Base-by-base conservation (phyloP, 495 filamentous ascomycete species). In the Podospora pseudopauciseta region DNA sequence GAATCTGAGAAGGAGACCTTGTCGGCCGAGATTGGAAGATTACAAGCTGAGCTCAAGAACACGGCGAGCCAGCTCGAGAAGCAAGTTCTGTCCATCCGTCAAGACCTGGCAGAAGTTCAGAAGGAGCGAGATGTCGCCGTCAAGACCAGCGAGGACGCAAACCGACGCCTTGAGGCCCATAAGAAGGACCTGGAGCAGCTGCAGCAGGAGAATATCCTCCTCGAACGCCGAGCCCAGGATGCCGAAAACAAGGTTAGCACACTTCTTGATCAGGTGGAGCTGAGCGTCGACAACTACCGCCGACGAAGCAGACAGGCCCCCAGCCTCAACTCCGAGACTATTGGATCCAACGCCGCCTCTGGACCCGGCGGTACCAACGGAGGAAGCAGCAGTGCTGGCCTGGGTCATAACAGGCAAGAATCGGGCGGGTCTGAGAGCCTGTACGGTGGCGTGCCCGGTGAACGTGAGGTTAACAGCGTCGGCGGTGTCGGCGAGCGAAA, bases 211-310 rank as follows among this genome's bases (percentile, higher is more conserved):
- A 97, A 98, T 73, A 78, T 77, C 0, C 77, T 88, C 64, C 86
- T 98, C 0, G 95, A 97, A 73, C 84, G 83, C 28, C 89, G 94
- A 53, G 94, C 94, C 11, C 81, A 88, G 34, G 94, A 97, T 74
- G 95, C 95, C 15, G 95, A 99, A 80, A 87, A 92, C 58, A 96
- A 94, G 72, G 96, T 98, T 60, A 91, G 90, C 55, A 87, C 96
- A 75, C 87, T 98, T 23, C 86, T 99, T 28, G 93, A 98, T 76
- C 94, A 97, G 73, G 92, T 99, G 34, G 94, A 94, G 74, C 87
- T 87, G 16, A 96, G 92, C 2, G 95, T 99, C 18, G 94, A 94
- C 77, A 95, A 94, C 73, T 97, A 97, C 78, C 91, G 95, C 59
- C 89, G 95, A 60, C 93, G 81, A 66, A 78, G 80, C 72, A 75